Evolutionary conservation across 108 stramenopile species (phyloP).

Genomic region (Aurantiochytrium sp.): DNA sequence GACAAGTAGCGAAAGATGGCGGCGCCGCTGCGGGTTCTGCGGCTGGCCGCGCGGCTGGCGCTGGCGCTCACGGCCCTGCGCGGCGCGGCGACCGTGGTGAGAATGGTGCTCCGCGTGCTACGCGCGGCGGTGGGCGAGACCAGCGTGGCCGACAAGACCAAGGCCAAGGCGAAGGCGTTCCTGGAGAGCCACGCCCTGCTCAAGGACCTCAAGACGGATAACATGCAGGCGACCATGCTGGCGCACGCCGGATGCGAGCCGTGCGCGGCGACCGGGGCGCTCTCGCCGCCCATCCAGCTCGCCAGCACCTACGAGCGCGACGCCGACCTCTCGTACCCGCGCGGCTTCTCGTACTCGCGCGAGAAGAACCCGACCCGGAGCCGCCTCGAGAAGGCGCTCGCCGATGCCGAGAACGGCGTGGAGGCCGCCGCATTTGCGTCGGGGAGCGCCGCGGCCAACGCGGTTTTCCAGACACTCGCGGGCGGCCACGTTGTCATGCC

Average conservation of each 20-base stretch:
- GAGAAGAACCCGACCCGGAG: constrained; percentile 35
- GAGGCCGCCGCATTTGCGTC: constrained; percentile 28
- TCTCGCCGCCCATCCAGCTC: not conserved
- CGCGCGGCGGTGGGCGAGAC: too few relatives aligned
- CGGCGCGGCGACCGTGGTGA: too few relatives aligned
- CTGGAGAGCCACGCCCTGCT: too few relatives aligned
- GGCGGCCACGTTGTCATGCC: constrained; percentile 52
- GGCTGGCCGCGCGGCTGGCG: too few relatives aligned
- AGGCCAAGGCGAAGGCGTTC: too few relatives aligned
- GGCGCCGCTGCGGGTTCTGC: too few relatives aligned
- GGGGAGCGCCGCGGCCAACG: constrained; percentile 34
- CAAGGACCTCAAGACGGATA: too few relatives aligned
- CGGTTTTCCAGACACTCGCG: constrained; percentile 39
- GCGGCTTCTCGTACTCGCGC: constrained; percentile 40
- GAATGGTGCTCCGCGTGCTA: too few relatives aligned
- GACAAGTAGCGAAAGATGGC: too few relatives aligned
- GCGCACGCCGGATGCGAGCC: constrained; percentile 6
- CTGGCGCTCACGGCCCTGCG: too few relatives aligned
- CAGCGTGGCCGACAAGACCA: too few relatives aligned
- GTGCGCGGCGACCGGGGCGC: not conserved
- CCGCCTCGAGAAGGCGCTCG: constrained; percentile 26
- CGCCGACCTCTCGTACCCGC: not conserved
- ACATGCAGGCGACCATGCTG: not conserved
- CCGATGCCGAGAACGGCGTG: not conserved
- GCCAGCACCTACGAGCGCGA: constrained; percentile 24